Percentiles rank a stretch among this genome's conserved stretches.
phyloP scores from a whole-genome alignment of 345 rosid species.

The Eucalyptus albens region DNA sequence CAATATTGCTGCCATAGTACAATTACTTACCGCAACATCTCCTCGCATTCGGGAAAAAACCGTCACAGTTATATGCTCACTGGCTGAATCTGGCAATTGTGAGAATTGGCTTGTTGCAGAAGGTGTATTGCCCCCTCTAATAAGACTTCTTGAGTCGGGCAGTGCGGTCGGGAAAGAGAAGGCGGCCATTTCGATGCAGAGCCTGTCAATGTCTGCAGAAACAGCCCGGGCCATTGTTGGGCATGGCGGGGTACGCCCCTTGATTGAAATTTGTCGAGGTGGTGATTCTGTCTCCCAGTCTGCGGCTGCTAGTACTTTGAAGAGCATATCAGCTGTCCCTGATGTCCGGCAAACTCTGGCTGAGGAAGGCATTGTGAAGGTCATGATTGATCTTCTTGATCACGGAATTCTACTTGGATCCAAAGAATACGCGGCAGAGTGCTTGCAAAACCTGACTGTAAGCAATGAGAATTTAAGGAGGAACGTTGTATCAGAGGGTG shows the following conservation, averaged over 20 bases:
- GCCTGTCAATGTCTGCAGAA: constrained; percentile 66
- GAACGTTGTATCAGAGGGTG: constrained; percentile 62
- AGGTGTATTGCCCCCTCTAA: constrained; percentile 70
- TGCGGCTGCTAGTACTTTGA: constrained; percentile 73
- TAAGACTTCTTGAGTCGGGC: constrained; percentile 80
- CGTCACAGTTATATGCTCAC: constrained; percentile 48
- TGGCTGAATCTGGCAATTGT: constrained; percentile 69
- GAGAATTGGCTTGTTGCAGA: constrained; percentile 88
- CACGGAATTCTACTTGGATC: constrained; percentile 65
- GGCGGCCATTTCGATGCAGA: constrained; percentile 71
- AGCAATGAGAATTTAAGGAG: constrained; percentile 64
- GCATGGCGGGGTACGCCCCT: constrained; percentile 62
- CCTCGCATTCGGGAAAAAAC: constrained; percentile 67
- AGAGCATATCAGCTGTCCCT: constrained; percentile 76
- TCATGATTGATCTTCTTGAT: constrained; percentile 62
- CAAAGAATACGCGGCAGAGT: constrained; percentile 86
- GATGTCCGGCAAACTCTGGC: constrained; percentile 73
- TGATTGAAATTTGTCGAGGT: constrained; percentile 57
- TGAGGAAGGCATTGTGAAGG: constrained; percentile 72
- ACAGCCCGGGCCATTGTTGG: constrained; percentile 36
- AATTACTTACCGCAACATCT: constrained; percentile 67
- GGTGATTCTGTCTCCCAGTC: constrained; percentile 90
- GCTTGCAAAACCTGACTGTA: constrained; percentile 84
- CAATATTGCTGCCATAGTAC: constrained; percentile 75
- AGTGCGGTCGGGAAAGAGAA: constrained; percentile 61